These are phyloP conservation scores for Globisporangium nodosum DNA, from an alignment of 352 stramenopile genomes.

Conservation along the genomic window DNA sequence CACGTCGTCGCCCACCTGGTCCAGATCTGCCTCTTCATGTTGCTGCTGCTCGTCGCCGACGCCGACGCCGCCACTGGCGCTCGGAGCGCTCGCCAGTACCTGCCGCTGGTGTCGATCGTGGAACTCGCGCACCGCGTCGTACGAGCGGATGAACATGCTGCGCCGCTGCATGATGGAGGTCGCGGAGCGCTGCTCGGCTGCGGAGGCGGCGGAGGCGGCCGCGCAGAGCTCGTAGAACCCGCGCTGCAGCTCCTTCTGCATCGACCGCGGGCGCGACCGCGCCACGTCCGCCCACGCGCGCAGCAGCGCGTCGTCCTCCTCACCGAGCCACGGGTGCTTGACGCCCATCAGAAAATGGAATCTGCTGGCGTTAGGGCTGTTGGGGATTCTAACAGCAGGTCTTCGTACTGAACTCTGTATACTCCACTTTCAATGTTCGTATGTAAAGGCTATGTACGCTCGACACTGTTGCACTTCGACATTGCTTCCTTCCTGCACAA, in stretches of 20 bases:
- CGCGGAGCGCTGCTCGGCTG: not conserved
- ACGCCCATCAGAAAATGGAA: not conserved
- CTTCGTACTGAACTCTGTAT: too few species aligned
- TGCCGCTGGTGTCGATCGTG: not conserved
- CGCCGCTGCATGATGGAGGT: not conserved
- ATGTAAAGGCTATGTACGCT: too few species aligned
- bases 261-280: not conserved
- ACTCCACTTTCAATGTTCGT: too few species aligned
- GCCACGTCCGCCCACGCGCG: constrained; percentile 1
- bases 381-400: too few species aligned
- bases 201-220: not conserved
- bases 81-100: not conserved
- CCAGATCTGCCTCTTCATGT: not conserved
- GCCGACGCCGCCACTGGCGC: too few species aligned
- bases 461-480: too few species aligned
- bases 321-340: not conserved
- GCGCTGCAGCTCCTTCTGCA: not conserved
- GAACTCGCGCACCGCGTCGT: constrained; percentile 3
- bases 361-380: too few species aligned
- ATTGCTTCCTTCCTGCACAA: too few species aligned
- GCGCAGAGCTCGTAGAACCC: not conserved
- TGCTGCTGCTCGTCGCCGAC: not conserved
- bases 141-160: constrained; percentile 2
- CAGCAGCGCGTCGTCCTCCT: constrained; percentile 7
- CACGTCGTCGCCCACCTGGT: not conserved